Conservation (phyloP, 2,329 filamentous ascomycete genomes). For the Colletotrichum salicis region DNA sequence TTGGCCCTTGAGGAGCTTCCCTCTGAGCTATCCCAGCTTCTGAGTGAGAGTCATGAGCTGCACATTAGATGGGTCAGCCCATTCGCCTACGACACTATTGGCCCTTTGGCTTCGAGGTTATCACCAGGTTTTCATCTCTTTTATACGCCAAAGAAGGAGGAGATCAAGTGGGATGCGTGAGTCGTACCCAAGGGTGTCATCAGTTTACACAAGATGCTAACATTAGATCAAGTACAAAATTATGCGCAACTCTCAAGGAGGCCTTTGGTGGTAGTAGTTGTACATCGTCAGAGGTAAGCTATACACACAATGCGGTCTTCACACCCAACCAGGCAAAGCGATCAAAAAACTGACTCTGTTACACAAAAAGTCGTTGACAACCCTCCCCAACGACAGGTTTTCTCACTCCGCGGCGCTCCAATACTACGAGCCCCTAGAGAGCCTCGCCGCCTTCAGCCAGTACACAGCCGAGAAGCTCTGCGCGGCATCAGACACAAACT, state of each 20-base stretch:
- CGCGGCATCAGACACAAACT: constrained; percentile 54
- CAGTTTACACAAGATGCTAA: not conserved
- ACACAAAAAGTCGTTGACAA: constrained; percentile 64
- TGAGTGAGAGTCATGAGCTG: constrained; percentile 75
- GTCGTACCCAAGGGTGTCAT: constrained; percentile 12
- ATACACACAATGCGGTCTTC: not conserved
- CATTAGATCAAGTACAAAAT: constrained; percentile 48
- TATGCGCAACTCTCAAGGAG: constrained; percentile 69
- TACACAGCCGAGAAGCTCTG: constrained; percentile 67
- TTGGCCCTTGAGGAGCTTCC: constrained; percentile 80
- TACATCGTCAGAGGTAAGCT: constrained; percentile 37
- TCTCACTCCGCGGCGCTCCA: constrained; percentile 66
- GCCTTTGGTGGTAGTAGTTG: constrained; percentile 70
- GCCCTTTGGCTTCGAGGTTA: constrained; percentile 79
- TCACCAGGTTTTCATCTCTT: constrained; percentile 86
- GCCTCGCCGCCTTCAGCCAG: constrained; percentile 63
- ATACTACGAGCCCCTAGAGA: constrained; percentile 74
- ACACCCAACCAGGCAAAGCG: not conserved
- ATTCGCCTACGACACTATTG: constrained; percentile 64
- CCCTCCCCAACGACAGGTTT: constrained; percentile 56
- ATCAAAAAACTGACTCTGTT: not conserved
- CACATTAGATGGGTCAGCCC: constrained; percentile 83
- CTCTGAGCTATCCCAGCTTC: constrained; percentile 67
- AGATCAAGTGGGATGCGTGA: constrained; percentile 40
- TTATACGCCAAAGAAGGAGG: constrained; percentile 68